A percentile compares a stretch with the other conserved stretches of the same genome.
phyloP scores from a whole-genome alignment of 768 basidiomycete genomes.

The Xerocomellus chrysenteron region DNA sequence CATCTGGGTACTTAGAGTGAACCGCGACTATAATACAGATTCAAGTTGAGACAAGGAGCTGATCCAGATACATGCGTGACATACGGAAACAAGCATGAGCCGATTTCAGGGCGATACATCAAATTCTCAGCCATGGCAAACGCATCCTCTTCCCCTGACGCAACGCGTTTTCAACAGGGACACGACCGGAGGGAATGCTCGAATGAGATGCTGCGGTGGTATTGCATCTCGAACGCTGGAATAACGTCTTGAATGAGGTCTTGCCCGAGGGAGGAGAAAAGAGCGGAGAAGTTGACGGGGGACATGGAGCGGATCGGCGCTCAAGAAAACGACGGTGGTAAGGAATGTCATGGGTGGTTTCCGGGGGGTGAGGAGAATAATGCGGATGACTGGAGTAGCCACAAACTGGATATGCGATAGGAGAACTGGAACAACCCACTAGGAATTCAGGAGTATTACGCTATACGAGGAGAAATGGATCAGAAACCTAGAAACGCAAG shows the following conservation, averaged over 20 bases:
- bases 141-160: slow-evolving; percentile 31
- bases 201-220: slow-evolving; percentile 14
- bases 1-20: not conserved
- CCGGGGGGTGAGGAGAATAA: not conserved
- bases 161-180: slow-evolving; percentile 20
- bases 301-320: slow-evolving; percentile 21
- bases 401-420: slow-evolving; percentile 28
- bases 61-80: slow-evolving; percentile 21
- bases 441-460: slow-evolving; percentile 32
- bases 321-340: slow-evolving; percentile 8
- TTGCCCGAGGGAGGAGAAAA: slow-evolving; percentile 16
- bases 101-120: slow-evolving; percentile 13
- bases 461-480: slow-evolving; percentile 2
- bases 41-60: slow-evolving; percentile 6
- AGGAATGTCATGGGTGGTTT: slow-evolving; percentile 6
- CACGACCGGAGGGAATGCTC: slow-evolving; percentile 15
- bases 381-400: slow-evolving; percentile 31
- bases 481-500: not conserved
- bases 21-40: slow-evolving; percentile 8
- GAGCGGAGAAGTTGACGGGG: slow-evolving; percentile 9
- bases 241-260: slow-evolving; percentile 25
- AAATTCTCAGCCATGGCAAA: slow-evolving; percentile 33
- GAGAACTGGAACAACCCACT: slow-evolving; percentile 32
- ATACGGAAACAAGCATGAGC: slow-evolving; percentile 18
- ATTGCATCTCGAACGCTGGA: slow-evolving; percentile 30